Evolutionary conservation across 2,329 filamentous ascomycete species (phyloP), one percentile per base, ranked within the genome.

Genomic region (Alternaria alternata): DNA sequence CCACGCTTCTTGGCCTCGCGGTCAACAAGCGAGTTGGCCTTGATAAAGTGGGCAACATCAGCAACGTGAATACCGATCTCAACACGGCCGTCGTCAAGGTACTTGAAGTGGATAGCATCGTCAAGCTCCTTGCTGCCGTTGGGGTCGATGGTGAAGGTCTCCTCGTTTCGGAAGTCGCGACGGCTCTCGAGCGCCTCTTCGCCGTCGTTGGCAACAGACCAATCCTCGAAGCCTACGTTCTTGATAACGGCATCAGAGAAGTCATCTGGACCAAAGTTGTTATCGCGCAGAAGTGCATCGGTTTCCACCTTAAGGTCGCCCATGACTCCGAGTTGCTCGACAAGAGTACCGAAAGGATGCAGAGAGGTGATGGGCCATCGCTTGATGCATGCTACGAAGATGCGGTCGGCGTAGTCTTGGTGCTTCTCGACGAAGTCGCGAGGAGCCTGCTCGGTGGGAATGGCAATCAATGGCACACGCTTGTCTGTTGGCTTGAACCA

Each of bases 401-500:
- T 99, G 73, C 93, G 91, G 81, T 97, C 96, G 58, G 94, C 93
- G 73, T 98, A 99, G 30, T 97, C 93, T 79, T 97, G 93, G 79
- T 99, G 95, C 80, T 95, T 97, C 83, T 99, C 95, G 28, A 99
- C 95, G 73, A 99, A 99, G 81, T 98, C 95, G 36, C 93, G 91
- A 20, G 95, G 95, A 8, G 95, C 95, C 81, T 99, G 95, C 79
- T 99, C 95, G 3, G 95, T 99, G 1, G 95, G 95, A 66, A 99
- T 99, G 54, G 95, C 95, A 79, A 99, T 99, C 67, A 99, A 85
- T 51, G 95, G 95, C 48, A 99, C 95, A 75, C 95, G 93, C 87
- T 99, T 98, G 82, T 99, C 95, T 1, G 95, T 99, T 59, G 95
- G 95, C 85, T 99, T 99, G 84, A 99, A 99, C 95, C 95, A 99